Evolutionary conservation across 495 filamentous ascomycete genomes (phyloP), one percentile per base, ranked within the genome.

Genomic region (Tuber indicum): DNA sequence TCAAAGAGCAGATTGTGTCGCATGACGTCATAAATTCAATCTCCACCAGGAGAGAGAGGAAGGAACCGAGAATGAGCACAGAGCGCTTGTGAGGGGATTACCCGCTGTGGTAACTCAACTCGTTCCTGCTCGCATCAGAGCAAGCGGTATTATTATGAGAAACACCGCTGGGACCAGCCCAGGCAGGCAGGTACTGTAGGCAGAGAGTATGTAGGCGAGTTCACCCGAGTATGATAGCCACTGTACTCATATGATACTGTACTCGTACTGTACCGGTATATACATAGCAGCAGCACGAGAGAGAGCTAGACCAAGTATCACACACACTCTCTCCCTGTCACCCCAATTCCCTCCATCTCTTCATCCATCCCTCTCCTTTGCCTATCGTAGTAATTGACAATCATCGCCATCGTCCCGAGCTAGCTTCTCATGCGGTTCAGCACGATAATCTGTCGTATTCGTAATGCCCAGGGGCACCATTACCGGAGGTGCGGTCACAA

Each of bases 381-480:
- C 14, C 26, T 66, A 17, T 66, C 58, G 14, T 26, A 14, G 17
- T 66, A 32, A 66, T 1, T 41, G 39, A 36, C 58, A 66, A 66
- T 4, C 26, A 36, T 66, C 23, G 17, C 6, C 47, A 52, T 52
- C 47, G 19, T 23, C 47, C 47, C 21, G 47, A 52, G 47, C 21
- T 52, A n/a, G 8, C 47, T n/a, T n/a, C n/a, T 52, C 47, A 32
- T 36, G 32, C 58, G 5, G 58, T 19, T 17, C 58, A 2, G 26
- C 16, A 36, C 9, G 58, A 26, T 32, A 62, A 62, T 62, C 26
- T 26, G 32, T 26, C 58, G 58, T 66, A 36, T 66, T 66, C 58
- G 58, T 66, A 66, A 66, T 66, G 58, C 26, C 58, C 58, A 36
- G 58, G 58, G 58, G 58, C 58, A 36, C 26, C 58, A 66, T 66